Evolutionary conservation across 2,329 filamentous ascomycete genomes (phyloP), one percentile per base, ranked within the genome.

Genomic region (Penicillium sp.): DNA sequence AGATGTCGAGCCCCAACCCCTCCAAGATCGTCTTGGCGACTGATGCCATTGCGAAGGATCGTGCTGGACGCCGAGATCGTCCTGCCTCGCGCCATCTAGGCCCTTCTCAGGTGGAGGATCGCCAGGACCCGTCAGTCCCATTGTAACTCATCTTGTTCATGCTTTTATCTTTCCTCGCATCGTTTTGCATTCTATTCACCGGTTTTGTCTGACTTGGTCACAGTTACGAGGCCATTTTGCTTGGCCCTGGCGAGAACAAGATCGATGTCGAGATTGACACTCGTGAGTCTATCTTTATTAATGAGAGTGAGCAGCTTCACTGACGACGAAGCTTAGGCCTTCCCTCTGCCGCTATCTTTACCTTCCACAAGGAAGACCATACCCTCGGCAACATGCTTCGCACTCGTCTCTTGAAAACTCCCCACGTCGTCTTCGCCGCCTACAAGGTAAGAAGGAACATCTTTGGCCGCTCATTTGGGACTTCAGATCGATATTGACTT

Each of bases 351-450:
- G 89, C 90, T 9, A 89, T 96, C 74, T 99, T 99, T 77, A 85
- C 90, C 53, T 86, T 99, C 75, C 90, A 90, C 75, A 97, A 96
- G 74, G 94, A 99, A 73, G 94, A 99, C 65, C 93, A 96, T 76
- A 96, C 93, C 1, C 83, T 99, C 24, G 94, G 87, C 64, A 96
- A 99, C 73, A 81, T 99, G 51, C 82, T 99, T 51, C 84, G 88
- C 44, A 86, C 90, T 66, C 89, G 93, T 65, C 87, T 99, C 52
- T 86, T 94, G 76, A 86, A 89, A 71, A 88, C 90, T 65, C 83
- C 85, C 16, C 87, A 95, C 70, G 88, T 99, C 64, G 79, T 88
- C 64, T 95, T 97, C 81, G 86, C 92, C 54, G 94, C 88, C 12
- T 99, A 99, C 81, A 95, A 95, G 75, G 85, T 88, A 87, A 46